Evolutionary conservation across 169 alveolate genomes (phyloP).

Genomic region (Perkinsus olseni): DNA sequence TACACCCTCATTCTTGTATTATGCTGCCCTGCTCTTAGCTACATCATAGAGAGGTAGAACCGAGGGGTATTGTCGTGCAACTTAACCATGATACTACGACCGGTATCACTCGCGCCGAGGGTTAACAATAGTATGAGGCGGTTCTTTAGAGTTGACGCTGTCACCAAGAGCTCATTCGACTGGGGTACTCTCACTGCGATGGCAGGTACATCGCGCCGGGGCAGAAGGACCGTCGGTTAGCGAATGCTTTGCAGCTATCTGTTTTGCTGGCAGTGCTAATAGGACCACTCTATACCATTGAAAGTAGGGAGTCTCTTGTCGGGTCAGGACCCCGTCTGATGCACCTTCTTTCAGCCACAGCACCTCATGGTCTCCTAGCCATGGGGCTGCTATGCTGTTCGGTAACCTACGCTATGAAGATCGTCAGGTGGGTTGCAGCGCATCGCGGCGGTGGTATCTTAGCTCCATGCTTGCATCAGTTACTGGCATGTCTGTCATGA

Average conservation of each 20-base stretch:
- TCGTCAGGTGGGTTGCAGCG: slow-evolving; percentile 20
- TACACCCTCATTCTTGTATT: slow-evolving; percentile 11
- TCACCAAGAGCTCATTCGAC: too few species aligned
- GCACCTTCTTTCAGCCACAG: slow-evolving; percentile 4
- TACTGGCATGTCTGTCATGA: slow-evolving; percentile 56
- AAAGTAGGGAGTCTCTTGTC: slow-evolving; percentile 4
- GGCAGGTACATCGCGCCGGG: background rate
- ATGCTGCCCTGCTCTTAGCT: background rate
- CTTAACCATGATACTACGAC: too few species aligned
- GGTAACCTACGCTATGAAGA: slow-evolving; percentile 26
- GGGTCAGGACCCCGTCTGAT: too few species aligned
- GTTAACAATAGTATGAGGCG: too few species aligned
- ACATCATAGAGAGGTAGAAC: background rate
- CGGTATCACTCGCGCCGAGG: too few species aligned
- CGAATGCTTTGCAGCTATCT: background rate
- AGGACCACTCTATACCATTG: background rate
- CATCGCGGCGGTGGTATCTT: too few species aligned
- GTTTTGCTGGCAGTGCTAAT: background rate
- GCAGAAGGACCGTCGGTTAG: background rate
- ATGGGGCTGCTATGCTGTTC: slow-evolving; percentile 17
- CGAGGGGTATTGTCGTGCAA: background rate
- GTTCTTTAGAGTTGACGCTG: too few species aligned
- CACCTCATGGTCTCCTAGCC: background rate
- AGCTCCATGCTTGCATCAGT: too few species aligned
- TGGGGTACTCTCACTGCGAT: background rate